Evolutionary conservation across 2,329 filamentous ascomycete species (phyloP).

Genomic region (Pleoardoris graminearum): DNA sequence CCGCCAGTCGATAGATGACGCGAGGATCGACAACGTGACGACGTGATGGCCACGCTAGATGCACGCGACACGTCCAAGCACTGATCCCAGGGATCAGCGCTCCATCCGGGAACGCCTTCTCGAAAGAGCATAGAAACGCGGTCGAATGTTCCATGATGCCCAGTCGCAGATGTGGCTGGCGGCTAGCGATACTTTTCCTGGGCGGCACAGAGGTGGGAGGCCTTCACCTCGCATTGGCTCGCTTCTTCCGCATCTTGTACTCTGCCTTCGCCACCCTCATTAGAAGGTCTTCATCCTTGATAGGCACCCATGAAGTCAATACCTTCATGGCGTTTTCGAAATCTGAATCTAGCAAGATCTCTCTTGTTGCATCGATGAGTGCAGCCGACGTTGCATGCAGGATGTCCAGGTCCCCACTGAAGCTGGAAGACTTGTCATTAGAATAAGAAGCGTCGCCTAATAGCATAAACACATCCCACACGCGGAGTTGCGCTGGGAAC

Average conservation of each 20-base stretch:
- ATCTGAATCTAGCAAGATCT: slow-evolving; percentile 87
- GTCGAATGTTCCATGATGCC: slow-evolving; percentile 21
- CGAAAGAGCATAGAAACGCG: slow-evolving; percentile 29
- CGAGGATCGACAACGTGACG: slow-evolving; percentile 19
- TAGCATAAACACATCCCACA: slow-evolving; percentile 98
- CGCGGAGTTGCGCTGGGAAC: slow-evolving; percentile 87
- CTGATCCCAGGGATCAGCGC: slow-evolving; percentile 39
- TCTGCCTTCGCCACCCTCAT: slow-evolving; percentile 89
- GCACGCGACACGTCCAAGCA: slow-evolving; percentile 40
- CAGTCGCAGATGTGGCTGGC: slow-evolving; percentile 18
- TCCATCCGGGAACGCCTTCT: slow-evolving; percentile 25
- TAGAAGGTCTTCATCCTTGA: slow-evolving; percentile 90
- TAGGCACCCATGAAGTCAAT: slow-evolving; percentile 88
- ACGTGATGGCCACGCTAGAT: slow-evolving; percentile 39
- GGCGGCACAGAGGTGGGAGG: slow-evolving; percentile 11
- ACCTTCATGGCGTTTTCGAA: slow-evolving; percentile 99
- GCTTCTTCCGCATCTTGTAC: slow-evolving; percentile 71
- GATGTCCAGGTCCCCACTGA: slow-evolving; percentile 73
- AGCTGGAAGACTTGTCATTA: slow-evolving; percentile 37
- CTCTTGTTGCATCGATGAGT: slow-evolving; percentile 84
- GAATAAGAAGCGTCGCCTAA: slow-evolving; percentile 71
- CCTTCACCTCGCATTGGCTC: slow-evolving; percentile 36
- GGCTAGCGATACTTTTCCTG: slow-evolving; percentile 13
- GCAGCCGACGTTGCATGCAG: slow-evolving; percentile 89
- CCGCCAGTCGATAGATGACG: slow-evolving; percentile 16